Base-by-base conservation (phyloP, 179 eudicot genomes). In the Beta lomatogona region DNA sequence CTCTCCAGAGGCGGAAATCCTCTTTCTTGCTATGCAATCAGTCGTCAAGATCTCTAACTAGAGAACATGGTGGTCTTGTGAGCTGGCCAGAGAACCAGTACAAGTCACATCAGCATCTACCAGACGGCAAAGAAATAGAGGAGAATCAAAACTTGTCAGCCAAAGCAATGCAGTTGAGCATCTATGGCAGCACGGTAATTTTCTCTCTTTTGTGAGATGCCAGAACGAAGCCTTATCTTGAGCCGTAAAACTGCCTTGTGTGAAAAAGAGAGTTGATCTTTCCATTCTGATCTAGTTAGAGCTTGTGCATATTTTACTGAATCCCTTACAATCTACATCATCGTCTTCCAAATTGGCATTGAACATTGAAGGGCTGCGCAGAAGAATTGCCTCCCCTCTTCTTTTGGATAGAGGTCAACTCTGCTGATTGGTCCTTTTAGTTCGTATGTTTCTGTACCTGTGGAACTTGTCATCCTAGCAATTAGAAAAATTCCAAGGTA, bases 101-200 rank as follows among this genome's bases (percentile, higher is more conserved):
- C 83, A 77, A 80, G 80, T 71, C 88, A 50, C 89, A 77, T 71
- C 87, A 80, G 73, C 84, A 82, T 54, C 79, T 72, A 28, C 80
- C 78, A 50, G 75, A 76, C 41, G 73, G 19, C 41, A 75, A 79
- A 69, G 83, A 71, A 55, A 22, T 59, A 45, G 87, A 83, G 77
- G 77, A 70, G 64, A 82, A 63, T 21, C 73, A 21, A 41, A 86
- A 83, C 76, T 85, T 95, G 83, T 88, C 97, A 71, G 90, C 93
- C 36, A 85, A 86, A 78, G 97, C 97, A 65, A 89, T 90, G 98
- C 93, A 88, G 87, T 87, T 95, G 61, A 88, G 95, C 92, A 87
- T 91, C 83, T 93, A 58, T 84, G 98, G 97, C 58, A 95, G 93
- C 93, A 89, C 76, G 95, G 97, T 95, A 88, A 81, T 75, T 28